A percentile compares a stretch with the other conserved stretches of the same genome.
phyloP scores from a whole-genome alignment of 2,329 filamentous ascomycete species.

The Beauveria brongniartii region DNA sequence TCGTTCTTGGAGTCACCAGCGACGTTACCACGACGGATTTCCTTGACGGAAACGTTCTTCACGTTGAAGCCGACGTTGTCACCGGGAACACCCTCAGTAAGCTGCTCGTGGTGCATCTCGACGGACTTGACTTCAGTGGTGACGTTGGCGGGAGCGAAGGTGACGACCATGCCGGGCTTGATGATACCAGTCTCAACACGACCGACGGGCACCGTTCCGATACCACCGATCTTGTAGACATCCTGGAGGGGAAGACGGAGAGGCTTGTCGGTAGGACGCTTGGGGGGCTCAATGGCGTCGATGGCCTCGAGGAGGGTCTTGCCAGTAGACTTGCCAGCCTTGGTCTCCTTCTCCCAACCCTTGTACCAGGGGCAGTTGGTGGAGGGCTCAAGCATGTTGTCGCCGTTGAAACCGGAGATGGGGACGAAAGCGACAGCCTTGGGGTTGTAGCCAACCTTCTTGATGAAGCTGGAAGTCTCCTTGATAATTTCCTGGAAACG shows the following conservation, averaged over 20 bases:
- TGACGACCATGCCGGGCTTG: constrained; percentile 88
- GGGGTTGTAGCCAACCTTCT: constrained; percentile 99
- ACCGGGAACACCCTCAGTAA: constrained; percentile 87
- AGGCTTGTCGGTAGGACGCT: constrained; percentile 96
- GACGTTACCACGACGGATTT: constrained; percentile 99
- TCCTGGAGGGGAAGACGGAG: constrained; percentile 99
- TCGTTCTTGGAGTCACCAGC: constrained; percentile 99
- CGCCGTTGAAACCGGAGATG: constrained; percentile 99
- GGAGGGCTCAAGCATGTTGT: constrained; percentile 96
- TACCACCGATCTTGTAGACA: constrained; percentile 99
- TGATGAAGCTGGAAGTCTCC: constrained; percentile 99
- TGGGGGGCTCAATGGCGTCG: constrained; percentile 86
- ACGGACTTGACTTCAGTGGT: constrained; percentile 99
- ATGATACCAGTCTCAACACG: constrained; percentile 99
- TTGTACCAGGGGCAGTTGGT: constrained; percentile 99
- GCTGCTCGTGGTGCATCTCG: constrained; percentile 99
- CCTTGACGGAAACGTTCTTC: constrained; percentile 99
- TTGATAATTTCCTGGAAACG: constrained; percentile 99
- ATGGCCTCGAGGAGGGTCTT: constrained; percentile 99
- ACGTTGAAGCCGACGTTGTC: constrained; percentile 99
- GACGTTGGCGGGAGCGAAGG: constrained; percentile 96
- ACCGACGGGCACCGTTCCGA: constrained; percentile 98
- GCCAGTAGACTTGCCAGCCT: constrained; percentile 79
- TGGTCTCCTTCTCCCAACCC: constrained; percentile 96
- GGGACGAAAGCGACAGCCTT: constrained; percentile 97